phyloP scores from a whole-genome alignment of 2,329 filamentous ascomycete genomes.

The Trichoderma pleuroti region DNA sequence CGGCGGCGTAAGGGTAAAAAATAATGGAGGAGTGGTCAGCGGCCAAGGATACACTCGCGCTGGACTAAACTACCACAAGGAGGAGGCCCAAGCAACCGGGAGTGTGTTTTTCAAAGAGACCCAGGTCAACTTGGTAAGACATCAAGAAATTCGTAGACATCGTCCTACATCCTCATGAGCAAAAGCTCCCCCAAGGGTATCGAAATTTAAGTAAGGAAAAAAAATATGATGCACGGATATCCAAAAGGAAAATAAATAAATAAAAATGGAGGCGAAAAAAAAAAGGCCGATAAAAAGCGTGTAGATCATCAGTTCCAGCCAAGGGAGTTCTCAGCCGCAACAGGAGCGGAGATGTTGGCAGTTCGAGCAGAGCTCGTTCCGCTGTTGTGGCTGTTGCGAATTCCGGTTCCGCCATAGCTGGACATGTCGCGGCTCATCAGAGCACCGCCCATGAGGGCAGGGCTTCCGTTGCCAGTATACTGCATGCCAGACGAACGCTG shows the following conservation, averaged over 20 bases:
- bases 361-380: conserved; percentile 56
- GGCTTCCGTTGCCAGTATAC: conserved; percentile 48
- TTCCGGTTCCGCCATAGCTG: conserved; percentile 50
- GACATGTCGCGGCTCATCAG: conserved; percentile 55
- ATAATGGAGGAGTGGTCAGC: conserved; percentile 12
- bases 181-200: conserved; percentile 32
- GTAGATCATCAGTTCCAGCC: conserved; percentile 72
- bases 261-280: conserved; percentile 20
- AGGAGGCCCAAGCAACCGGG: background rate
- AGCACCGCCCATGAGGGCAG: conserved; percentile 68
- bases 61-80: conserved; percentile 3
- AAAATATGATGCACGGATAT: conserved; percentile 21
- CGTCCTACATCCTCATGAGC: conserved; percentile 11
- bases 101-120: background rate
- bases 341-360: conserved; percentile 77
- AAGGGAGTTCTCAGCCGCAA: conserved; percentile 90
- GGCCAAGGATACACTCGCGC: background rate
- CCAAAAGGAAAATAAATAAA: conserved; percentile 25
- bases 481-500: conserved; percentile 50
- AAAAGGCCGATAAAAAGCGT: conserved; percentile 22
- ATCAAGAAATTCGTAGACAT: conserved; percentile 7
- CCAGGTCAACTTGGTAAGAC: conserved; percentile 1
- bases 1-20: conserved; percentile 13
- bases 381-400: conserved; percentile 62
- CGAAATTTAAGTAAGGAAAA: conserved; percentile 25